phyloP scores from a whole-genome alignment of 2,329 filamentous ascomycete species.

The Macrophomina phaseolina region DNA sequence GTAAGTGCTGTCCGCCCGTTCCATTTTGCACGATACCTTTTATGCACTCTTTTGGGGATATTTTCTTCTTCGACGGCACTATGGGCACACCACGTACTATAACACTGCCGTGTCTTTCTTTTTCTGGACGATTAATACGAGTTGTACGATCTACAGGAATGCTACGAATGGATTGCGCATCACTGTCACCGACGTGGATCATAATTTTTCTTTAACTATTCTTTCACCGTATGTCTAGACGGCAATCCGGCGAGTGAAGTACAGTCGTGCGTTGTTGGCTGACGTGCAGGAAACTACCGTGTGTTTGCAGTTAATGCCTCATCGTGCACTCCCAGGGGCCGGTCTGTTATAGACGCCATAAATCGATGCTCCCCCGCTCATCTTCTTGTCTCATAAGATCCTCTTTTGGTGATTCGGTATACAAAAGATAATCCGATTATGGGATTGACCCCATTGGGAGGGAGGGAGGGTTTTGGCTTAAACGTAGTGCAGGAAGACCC shows the following conservation, averaged over 20 bases:
- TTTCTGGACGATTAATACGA: constrained; percentile 10
- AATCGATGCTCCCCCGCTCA: no score
- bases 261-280: not conserved
- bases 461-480: no score
- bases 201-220: constrained; percentile 11
- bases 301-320: not conserved
- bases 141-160: constrained; percentile 5
- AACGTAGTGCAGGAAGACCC: no score
- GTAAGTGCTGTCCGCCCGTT: constrained; percentile 17
- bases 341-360: no score
- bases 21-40: not conserved
- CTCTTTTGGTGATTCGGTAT: no score
- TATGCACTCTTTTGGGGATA: not conserved
- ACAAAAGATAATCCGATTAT: no score
- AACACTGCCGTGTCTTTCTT: not conserved
- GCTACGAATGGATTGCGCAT: constrained; percentile 16
- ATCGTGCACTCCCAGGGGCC: no score
- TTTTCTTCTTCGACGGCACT: not conserved
- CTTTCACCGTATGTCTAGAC: constrained; percentile 18
- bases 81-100: not conserved
- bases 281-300: not conserved
- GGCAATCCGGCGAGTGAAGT: not conserved
- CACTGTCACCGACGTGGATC: constrained; percentile 15
- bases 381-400: no score
- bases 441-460: no score